These are phyloP conservation scores for Aspergillus nomiae DNA, from an alignment of 2,329 filamentous ascomycete species.

Conservation along the genomic window DNA sequence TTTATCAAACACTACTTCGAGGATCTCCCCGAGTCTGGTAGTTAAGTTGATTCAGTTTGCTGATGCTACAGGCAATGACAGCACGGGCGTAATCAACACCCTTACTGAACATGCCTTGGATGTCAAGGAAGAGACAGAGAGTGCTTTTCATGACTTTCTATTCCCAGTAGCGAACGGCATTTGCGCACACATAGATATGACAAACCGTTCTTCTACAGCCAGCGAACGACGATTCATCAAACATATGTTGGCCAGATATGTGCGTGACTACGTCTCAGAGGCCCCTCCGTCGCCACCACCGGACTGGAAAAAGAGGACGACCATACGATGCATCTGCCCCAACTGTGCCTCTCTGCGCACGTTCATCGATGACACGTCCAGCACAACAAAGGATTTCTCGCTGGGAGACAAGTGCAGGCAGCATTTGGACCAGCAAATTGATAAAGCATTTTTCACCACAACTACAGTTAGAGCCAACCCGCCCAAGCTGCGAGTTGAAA, in stretches of 20 bases:
- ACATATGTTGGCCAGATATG: background rate
- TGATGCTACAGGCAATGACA: background rate
- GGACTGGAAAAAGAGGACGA: background rate
- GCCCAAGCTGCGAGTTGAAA: background rate
- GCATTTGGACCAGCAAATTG: background rate
- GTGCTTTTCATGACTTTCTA: constrained; percentile 2
- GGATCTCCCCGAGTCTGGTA: background rate
- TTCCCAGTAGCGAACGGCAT: background rate
- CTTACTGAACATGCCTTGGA: background rate
- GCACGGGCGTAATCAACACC: background rate
- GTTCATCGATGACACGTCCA: background rate
- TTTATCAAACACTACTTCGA: background rate
- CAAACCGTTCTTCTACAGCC: background rate
- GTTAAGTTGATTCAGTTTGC: background rate
- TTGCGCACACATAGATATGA: background rate
- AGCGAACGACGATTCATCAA: constrained; percentile 1
- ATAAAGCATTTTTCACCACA: background rate
- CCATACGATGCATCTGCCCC: background rate
- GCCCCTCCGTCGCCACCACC: background rate
- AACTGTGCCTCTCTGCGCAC: background rate
- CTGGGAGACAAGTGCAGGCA: background rate
- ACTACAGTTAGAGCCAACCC: background rate
- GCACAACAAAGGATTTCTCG: background rate
- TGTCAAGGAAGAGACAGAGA: background rate
- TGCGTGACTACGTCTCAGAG: background rate